phyloP scores from a whole-genome alignment of 371 early-diverging fungal genomes.

The Massospora cicadina region DNA sequence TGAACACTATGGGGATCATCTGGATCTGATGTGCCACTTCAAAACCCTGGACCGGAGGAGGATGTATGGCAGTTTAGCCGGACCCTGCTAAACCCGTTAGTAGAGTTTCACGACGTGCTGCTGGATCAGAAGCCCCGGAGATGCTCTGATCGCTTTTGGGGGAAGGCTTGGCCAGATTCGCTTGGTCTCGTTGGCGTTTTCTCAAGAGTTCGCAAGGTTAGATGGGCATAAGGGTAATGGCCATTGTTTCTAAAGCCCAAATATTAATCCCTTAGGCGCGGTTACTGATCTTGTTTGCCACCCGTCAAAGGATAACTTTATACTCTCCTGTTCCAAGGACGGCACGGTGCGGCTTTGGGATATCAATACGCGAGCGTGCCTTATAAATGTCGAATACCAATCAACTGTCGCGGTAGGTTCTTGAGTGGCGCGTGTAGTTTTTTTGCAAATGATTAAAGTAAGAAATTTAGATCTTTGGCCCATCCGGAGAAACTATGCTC shows the following conservation, averaged over 20 bases:
- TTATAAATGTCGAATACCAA: neutral
- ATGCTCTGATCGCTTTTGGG: constrained; percentile 1
- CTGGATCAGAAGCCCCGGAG: neutral
- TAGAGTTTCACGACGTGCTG: neutral
- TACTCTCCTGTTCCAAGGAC: neutral
- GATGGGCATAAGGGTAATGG: neutral
- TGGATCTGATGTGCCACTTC: constrained; percentile 5
- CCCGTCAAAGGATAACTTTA: neutral
- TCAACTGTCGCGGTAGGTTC: neutral
- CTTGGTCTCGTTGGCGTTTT: neutral
- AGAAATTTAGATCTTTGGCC: neutral
- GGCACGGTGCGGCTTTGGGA: neutral
- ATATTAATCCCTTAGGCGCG: too few species aligned
- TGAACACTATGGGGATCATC: neutral
- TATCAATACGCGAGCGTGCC: neutral
- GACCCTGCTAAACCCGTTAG: neutral
- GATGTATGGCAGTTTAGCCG: neutral
- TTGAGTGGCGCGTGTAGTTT: too few species aligned
- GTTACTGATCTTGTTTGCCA: neutral
- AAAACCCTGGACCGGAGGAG: neutral
- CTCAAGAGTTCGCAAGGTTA: neutral
- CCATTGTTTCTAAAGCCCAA: too few species aligned
- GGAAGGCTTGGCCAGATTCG: neutral
- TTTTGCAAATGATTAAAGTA: too few species aligned
- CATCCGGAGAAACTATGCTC: neutral